Conservation (phyloP, 148 eudicot species). For the Vaccinium macrocarpon region DNA sequence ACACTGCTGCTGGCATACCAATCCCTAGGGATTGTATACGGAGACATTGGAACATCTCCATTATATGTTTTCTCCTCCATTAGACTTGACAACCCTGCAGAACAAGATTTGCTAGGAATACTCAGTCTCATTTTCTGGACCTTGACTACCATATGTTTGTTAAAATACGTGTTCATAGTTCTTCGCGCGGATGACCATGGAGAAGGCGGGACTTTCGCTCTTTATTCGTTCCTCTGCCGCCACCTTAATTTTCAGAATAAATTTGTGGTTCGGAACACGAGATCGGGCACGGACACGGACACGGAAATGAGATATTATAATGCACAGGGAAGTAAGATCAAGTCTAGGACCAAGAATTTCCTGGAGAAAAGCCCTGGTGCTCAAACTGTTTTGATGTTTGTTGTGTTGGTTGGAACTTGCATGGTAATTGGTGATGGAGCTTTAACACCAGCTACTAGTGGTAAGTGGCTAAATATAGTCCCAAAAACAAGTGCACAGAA, state of each 20-base stretch:
- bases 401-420: constrained; percentile 19
- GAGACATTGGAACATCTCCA: constrained; percentile 37
- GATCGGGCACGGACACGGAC: neutral
- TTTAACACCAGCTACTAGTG: constrained; percentile 15
- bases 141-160: neutral
- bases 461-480: neutral
- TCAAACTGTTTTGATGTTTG: constrained; percentile 1
- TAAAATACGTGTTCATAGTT: constrained; percentile 17
- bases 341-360: constrained; percentile 12
- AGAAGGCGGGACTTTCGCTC: constrained; percentile 19
- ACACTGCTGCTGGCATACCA: constrained; percentile 28
- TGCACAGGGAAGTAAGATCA: neutral
- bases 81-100: constrained; percentile 11
- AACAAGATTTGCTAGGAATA: constrained; percentile 12
- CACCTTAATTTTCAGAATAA: constrained; percentile 1
- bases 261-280: neutral
- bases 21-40: constrained; percentile 35
- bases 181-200: constrained; percentile 13
- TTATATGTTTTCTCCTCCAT: constrained; percentile 27
- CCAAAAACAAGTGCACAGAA: neutral
- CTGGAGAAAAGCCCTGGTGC: constrained; percentile 5
- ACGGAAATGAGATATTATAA: neutral
- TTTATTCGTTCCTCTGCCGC: constrained; percentile 9
- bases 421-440: constrained; percentile 20
- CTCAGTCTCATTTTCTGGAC: constrained; percentile 20